phyloP scores from a whole-genome alignment of 1,284 basidiomycete species.

The Rhodotorula sp. region DNA sequence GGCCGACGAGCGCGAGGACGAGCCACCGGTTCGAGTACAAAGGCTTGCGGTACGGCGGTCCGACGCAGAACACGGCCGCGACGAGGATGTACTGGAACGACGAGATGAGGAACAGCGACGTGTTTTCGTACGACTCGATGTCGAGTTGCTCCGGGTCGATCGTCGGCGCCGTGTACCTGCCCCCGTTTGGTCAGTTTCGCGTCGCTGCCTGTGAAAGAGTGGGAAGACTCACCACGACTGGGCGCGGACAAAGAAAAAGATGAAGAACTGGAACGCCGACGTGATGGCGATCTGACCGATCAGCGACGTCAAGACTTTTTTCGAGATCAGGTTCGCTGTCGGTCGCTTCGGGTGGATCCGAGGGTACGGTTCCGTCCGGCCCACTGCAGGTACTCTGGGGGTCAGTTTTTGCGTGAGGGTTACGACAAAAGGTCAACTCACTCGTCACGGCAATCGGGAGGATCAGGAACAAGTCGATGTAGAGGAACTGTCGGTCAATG shows the following conservation, averaged over 20 bases:
- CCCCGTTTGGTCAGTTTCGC: background rate
- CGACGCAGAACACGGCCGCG: conserved; percentile 94
- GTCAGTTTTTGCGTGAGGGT: background rate
- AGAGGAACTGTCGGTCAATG: conserved; percentile 67
- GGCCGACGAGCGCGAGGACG: conserved; percentile 62
- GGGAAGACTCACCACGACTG: conserved; percentile 68
- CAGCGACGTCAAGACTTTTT: conserved; percentile 90
- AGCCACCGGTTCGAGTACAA: conserved; percentile 93
- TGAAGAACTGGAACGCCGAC: conserved; percentile 76
- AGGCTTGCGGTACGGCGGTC: conserved; percentile 89
- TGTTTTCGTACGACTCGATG: conserved; percentile 91
- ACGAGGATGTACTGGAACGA: conserved; percentile 98
- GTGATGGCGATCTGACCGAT: conserved; percentile 91
- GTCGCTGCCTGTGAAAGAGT: no score
- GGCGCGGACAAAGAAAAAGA: conserved; percentile 79
- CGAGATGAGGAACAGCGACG: conserved; percentile 85
- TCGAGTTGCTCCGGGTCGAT: conserved; percentile 73
- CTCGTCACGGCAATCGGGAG: conserved; percentile 93
- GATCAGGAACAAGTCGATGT: conserved; percentile 97
- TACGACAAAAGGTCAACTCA: conserved; percentile 52
- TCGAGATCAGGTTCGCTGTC: conserved; percentile 93
- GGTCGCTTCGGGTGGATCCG: conserved; percentile 85
- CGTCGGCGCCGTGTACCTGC: conserved; percentile 59
- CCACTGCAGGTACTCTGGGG: conserved; percentile 62
- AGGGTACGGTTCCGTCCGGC: conserved; percentile 84